phyloP scores from a whole-genome alignment of 768 basidiomycete species.

The Coprinellus micaceus region DNA sequence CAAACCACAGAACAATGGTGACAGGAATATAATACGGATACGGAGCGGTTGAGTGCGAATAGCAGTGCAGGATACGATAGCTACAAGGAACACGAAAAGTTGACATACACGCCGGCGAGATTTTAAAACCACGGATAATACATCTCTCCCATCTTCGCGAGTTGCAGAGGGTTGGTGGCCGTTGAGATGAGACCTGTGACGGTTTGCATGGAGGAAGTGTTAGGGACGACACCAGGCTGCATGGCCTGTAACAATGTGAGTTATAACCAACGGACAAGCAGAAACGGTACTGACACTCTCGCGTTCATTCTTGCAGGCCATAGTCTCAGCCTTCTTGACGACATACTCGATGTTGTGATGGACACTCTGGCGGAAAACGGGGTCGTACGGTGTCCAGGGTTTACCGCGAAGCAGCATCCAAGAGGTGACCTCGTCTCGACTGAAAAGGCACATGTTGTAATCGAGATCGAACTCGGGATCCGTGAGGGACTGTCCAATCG shows the following conservation, averaged over 20 bases:
- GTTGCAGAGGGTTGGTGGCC: constrained; percentile 81
- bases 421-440: constrained; percentile 85
- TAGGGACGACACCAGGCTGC: constrained; percentile 30
- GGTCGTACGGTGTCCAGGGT: constrained; percentile 51
- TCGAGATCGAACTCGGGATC: constrained; percentile 96
- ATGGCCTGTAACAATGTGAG: constrained; percentile 26
- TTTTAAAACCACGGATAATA: constrained; percentile 83
- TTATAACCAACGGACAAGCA: neutral
- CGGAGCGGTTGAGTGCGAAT: too few species aligned
- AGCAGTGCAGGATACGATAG: constrained; percentile 4
- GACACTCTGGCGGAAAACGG: constrained; percentile 51
- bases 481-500: constrained; percentile 85
- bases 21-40: too few species aligned
- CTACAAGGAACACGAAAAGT: constrained; percentile 9
- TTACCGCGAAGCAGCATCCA: constrained; percentile 64
- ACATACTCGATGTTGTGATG: constrained; percentile 61
- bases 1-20: too few species aligned
- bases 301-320: constrained; percentile 85
- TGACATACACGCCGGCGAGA: constrained; percentile 7
- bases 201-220: constrained; percentile 70
- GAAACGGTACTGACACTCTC: constrained; percentile 55
- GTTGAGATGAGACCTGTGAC: constrained; percentile 78
- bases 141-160: constrained; percentile 82
- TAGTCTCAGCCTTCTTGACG: constrained; percentile 73
- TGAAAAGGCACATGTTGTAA: constrained; percentile 85